A percentile compares a stretch with the other conserved stretches of the same genome.
Conservation (phyloP, 208 protist species). For the Wallacemonas sp. region DNA sequence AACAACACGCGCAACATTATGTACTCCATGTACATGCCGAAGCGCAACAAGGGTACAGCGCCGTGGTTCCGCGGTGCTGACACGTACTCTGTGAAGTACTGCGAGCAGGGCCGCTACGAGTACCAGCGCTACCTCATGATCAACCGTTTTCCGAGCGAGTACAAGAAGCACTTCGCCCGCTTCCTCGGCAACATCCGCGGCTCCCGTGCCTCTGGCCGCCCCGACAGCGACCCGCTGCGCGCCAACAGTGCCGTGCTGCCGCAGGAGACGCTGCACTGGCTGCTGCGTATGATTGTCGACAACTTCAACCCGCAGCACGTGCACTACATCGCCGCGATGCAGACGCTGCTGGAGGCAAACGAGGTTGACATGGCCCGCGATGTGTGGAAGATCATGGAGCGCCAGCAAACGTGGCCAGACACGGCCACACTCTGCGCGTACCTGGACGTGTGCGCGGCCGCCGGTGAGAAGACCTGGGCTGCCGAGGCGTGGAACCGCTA, state of each 20-base stretch:
- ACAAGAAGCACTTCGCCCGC: constrained; percentile 87
- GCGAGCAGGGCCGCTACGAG: constrained; percentile 91
- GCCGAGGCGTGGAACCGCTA: constrained; percentile 93
- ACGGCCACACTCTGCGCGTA: constrained; percentile 88
- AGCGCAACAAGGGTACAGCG: constrained; percentile 89
- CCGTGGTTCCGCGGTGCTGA: constrained; percentile 92
- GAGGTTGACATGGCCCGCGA: constrained; percentile 91
- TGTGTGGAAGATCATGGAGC: constrained; percentile 94
- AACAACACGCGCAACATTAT: constrained; percentile 88
- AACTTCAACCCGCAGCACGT: constrained; percentile 94
- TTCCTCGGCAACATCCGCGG: constrained; percentile 81
- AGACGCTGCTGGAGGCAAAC: constrained; percentile 62
- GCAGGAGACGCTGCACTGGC: constrained; percentile 92
- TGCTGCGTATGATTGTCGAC: constrained; percentile 93
- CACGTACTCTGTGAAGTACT: constrained; percentile 93
- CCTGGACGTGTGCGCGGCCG: constrained; percentile 78
- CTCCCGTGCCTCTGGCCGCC: constrained; percentile 18
- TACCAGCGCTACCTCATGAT: constrained; percentile 93
- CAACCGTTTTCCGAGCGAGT: constrained; percentile 90
- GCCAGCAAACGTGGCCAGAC: constrained; percentile 91
- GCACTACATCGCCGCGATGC: constrained; percentile 91
- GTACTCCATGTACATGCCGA: constrained; percentile 93
- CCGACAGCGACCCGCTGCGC: constrained; percentile 10
- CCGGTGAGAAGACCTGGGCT: constrained; percentile 81
- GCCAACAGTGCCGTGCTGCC: constrained; percentile 44